Conservation (phyloP, 2,329 filamentous ascomycete species). For the Neonectria ditissima region DNA sequence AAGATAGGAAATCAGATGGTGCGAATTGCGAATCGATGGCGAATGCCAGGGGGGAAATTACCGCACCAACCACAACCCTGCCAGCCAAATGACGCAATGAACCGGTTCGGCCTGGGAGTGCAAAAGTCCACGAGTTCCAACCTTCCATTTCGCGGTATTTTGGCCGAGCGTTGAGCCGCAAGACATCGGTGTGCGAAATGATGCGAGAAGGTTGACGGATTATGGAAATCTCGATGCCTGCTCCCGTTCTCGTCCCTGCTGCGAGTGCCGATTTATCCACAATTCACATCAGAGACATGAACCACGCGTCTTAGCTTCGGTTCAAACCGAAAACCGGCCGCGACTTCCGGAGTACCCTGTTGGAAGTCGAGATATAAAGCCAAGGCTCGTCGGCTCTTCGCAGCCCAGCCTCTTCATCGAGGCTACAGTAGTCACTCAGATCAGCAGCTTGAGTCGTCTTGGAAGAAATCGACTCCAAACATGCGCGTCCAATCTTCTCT, state of each 20-base stretch:
- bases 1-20: not conserved
- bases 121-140: not conserved
- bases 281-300: not conserved
- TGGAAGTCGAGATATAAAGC: not conserved
- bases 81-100: not conserved
- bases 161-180: not conserved
- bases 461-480: not conserved
- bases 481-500: conserved; percentile 14
- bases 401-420: not conserved
- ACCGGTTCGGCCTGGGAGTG: not conserved
- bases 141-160: not conserved
- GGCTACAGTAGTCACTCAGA: not conserved
- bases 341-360: not conserved
- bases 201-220: not conserved
- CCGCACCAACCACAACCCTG: conserved; percentile 3
- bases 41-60: not conserved
- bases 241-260: not conserved
- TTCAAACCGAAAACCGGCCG: not conserved
- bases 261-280: not conserved
- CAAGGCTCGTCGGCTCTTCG: not conserved
- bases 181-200: not conserved
- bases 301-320: not conserved
- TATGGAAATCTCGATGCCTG: not conserved
- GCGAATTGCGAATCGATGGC: conserved; percentile 7
- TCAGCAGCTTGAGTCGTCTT: not conserved